Evolutionary conservation across 2,329 filamentous ascomycete species (phyloP).

Genomic region (Clonostachys sp.): DNA sequence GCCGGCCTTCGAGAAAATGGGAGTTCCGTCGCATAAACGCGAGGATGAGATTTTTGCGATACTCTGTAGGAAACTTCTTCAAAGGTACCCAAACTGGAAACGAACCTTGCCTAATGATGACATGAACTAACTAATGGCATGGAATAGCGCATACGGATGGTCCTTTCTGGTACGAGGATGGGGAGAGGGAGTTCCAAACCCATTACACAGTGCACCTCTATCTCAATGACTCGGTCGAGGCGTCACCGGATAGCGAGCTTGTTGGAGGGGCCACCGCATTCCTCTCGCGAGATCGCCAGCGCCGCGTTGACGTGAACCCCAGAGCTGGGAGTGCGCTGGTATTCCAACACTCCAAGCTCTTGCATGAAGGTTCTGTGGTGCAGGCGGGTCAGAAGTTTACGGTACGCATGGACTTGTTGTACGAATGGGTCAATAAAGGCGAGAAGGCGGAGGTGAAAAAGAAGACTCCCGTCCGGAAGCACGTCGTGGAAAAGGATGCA

Average conservation of each 20-base stretch:
- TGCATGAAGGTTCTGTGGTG: slow-evolving; percentile 51
- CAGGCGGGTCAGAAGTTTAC: slow-evolving; percentile 48
- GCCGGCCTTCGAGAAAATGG: slow-evolving; percentile 19
- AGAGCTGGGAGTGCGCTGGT: slow-evolving; percentile 54
- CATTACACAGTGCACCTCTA: slow-evolving; percentile 53
- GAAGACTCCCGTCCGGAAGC: too few species aligned
- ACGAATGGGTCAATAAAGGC: slow-evolving; percentile 19
- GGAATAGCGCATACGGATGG: slow-evolving; percentile 65
- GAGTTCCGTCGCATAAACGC: slow-evolving; percentile 58
- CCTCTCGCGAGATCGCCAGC: slow-evolving; percentile 33
- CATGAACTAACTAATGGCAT: too few species aligned
- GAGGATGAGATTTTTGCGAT: slow-evolving; percentile 71
- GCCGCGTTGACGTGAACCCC: slow-evolving; percentile 47
- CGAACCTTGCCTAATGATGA: too few species aligned
- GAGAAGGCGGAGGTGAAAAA: too few species aligned
- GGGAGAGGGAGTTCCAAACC: slow-evolving; percentile 36
- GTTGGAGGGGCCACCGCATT: slow-evolving; percentile 54
- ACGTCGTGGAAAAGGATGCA: too few species aligned
- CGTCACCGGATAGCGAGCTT: slow-evolving; percentile 16
- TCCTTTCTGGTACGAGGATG: slow-evolving; percentile 48
- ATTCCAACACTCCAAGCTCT: slow-evolving; percentile 49
- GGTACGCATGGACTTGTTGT: slow-evolving; percentile 51
- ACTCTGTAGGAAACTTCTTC: slow-evolving; percentile 70
- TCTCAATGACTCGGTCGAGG: slow-evolving; percentile 21
- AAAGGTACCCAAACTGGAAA: slow-evolving; percentile 28